Conservation (phyloP, 2,329 filamentous ascomycete genomes). For the Mycocentrospora acerina region DNA sequence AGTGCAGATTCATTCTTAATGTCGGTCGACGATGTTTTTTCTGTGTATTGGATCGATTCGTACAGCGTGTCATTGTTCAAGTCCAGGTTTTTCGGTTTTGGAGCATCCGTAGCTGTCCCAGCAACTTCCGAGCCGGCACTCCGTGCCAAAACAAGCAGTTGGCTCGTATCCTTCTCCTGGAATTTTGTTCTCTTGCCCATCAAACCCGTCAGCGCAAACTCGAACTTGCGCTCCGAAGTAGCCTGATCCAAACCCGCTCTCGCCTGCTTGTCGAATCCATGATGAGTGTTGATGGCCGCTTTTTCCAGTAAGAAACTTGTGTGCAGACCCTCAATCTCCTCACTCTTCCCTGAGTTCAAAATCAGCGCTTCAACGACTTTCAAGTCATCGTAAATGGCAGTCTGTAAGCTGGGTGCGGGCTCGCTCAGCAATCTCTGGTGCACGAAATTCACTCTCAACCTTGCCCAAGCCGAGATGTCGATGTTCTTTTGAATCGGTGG, state of each 20-base stretch:
- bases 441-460: slow-evolving; percentile 71
- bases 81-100: slow-evolving; percentile 67
- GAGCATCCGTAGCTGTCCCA: slow-evolving; percentile 20
- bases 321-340: slow-evolving; percentile 27
- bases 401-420: slow-evolving; percentile 60
- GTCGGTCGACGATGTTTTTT: slow-evolving; percentile 49
- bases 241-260: slow-evolving; percentile 70
- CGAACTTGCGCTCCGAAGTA: slow-evolving; percentile 66
- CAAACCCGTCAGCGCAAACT: slow-evolving; percentile 80
- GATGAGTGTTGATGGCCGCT: slow-evolving; percentile 78
- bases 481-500: slow-evolving; percentile 50
- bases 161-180: slow-evolving; percentile 78
- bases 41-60: slow-evolving; percentile 79
- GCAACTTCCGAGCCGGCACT: slow-evolving; percentile 53
- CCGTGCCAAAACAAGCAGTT: slow-evolving; percentile 86
- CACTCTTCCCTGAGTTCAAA: slow-evolving; percentile 18
- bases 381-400: slow-evolving; percentile 61
- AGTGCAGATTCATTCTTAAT: slow-evolving; percentile 54
- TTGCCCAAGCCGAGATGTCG: slow-evolving; percentile 59
- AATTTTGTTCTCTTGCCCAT: slow-evolving; percentile 83
- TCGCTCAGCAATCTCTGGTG: slow-evolving; percentile 69
- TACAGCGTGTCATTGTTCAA: slow-evolving; percentile 92
- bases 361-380: slow-evolving; percentile 54
- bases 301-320: slow-evolving; percentile 78
- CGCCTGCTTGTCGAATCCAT: slow-evolving; percentile 78